phyloP scores from a whole-genome alignment of 2,329 filamentous ascomycete species.

The Aureobasidium sp. region DNA sequence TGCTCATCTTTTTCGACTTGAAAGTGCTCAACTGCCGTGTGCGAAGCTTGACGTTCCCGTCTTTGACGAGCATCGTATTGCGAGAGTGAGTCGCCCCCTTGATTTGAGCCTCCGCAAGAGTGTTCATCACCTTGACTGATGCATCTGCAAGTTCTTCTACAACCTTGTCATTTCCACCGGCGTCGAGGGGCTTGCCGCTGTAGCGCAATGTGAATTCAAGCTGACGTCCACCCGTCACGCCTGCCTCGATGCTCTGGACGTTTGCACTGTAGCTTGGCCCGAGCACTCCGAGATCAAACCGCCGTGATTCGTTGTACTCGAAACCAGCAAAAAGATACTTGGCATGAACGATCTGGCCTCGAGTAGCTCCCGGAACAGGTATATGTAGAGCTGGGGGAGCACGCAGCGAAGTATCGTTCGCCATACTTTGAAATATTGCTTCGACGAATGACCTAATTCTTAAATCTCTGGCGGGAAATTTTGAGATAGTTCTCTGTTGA shows the following conservation, averaged over 20 bases:
- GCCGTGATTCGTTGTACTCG: conserved; percentile 2
- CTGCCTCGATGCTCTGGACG: conserved; percentile 7
- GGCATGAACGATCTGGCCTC: neutral
- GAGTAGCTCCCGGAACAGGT: neutral
- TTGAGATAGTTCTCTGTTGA: neutral
- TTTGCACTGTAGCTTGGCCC: neutral
- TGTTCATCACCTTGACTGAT: neutral
- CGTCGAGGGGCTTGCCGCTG: neutral
- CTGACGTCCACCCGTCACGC: conserved; percentile 13
- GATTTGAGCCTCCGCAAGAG: neutral
- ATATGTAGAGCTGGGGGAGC: conserved; percentile 12
- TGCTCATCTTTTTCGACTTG: neutral
- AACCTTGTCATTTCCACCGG: neutral
- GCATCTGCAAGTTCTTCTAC: neutral
- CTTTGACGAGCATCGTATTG: neutral
- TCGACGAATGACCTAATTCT: conserved; percentile 11
- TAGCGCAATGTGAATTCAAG: conserved; percentile 3
- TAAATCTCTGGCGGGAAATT: neutral
- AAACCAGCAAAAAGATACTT: conserved; percentile 17
- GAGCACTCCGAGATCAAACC: neutral
- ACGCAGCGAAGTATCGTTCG: neutral
- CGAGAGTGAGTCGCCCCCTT: neutral
- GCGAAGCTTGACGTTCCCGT: neutral
- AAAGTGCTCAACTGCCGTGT: neutral
- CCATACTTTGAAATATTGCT: neutral